Evolutionary conservation across 163 green algal species (phyloP), one percentile per base, ranked within the genome.

Genomic region (Prototheca stagnorum): DNA sequence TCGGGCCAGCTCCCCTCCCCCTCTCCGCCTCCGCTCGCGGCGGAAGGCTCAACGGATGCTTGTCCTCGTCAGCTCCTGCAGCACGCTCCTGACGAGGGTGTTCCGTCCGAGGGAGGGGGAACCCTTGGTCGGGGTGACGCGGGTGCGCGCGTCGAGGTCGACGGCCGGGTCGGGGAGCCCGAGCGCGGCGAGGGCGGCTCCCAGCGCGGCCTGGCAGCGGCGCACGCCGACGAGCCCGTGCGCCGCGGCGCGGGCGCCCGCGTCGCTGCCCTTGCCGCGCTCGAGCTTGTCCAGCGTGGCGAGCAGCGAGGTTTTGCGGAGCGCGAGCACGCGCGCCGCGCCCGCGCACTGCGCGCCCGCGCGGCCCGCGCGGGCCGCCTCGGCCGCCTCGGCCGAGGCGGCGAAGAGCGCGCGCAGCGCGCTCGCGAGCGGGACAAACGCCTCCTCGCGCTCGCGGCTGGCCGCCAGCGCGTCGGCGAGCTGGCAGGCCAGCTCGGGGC

Each of bases 221-320:
- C n/a, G n/a, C n/a, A n/a, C n/a, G n/a, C n/a, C n/a, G n/a, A n/a
- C n/a, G n/a, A n/a, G n/a, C n/a, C n/a, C n/a, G n/a, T 20, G 39
- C 50, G 64, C 9, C 26, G 14, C 16, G 19, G 44, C 35, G 21
- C 45, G 35, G 9, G 31, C 31, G 12, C 31, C 31, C 31, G 11
- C 31, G 11, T 12, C 12, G 11, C 31, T 37, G 21, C 31, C 46
- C 45, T 64, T 55, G 35, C 56, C n/a, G 74, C 73, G 65, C 58
- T 92, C 81, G 31, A 92, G 59, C 19, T 75, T 69, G 16, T 57
- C 57, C 20, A 92, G 72, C 57, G 91, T 91, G 25, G 73, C 76
- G 6, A 49, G 41, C 11, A 52, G 50, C 12, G 25, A 39, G 0
- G 26, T 12, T 8, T 25, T 34, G 24, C 51, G 55, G 19, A 58